Conservation (phyloP, 768 basidiomycete genomes). For the Podaxis sp. region DNA sequence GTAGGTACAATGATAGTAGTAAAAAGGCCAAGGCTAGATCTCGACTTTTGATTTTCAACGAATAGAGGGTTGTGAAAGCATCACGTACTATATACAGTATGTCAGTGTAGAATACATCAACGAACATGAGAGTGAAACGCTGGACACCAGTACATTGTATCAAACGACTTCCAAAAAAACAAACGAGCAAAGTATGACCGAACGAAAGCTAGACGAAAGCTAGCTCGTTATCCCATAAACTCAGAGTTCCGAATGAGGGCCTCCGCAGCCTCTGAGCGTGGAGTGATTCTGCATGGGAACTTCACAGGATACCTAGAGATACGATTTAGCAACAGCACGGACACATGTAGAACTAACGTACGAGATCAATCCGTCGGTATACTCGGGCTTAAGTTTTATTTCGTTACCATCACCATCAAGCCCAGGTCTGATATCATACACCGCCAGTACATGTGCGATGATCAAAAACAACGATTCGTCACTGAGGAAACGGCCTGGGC, state of each 20-base stretch:
- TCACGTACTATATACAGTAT: too few species aligned
- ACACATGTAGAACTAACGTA: neutral
- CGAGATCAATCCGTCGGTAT: constrained; percentile 11
- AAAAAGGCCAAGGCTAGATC: too few species aligned
- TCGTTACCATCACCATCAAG: constrained; percentile 21
- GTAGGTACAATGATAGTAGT: too few species aligned
- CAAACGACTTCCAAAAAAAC: too few species aligned
- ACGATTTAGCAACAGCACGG: neutral
- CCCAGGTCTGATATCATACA: constrained; percentile 19
- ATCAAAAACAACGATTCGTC: constrained; percentile 17
- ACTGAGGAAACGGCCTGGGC: constrained; percentile 22
- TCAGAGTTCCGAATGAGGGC: neutral
- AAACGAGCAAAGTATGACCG: too few species aligned
- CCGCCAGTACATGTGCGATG: constrained; percentile 18
- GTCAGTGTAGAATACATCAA: too few species aligned
- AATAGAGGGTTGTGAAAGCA: too few species aligned
- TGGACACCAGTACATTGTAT: too few species aligned
- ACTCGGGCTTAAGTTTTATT: constrained; percentile 12
- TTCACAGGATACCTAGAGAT: neutral
- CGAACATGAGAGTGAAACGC: too few species aligned
- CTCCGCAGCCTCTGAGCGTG: neutral
- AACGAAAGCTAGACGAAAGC: too few species aligned
- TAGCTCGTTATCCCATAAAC: too few species aligned
- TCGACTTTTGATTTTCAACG: too few species aligned
- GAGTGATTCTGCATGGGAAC: neutral